Evolutionary conservation across 768 basidiomycete species (phyloP), one percentile per base, ranked within the genome.

Genomic region (Krasilnikovozyma curviuscula): DNA sequence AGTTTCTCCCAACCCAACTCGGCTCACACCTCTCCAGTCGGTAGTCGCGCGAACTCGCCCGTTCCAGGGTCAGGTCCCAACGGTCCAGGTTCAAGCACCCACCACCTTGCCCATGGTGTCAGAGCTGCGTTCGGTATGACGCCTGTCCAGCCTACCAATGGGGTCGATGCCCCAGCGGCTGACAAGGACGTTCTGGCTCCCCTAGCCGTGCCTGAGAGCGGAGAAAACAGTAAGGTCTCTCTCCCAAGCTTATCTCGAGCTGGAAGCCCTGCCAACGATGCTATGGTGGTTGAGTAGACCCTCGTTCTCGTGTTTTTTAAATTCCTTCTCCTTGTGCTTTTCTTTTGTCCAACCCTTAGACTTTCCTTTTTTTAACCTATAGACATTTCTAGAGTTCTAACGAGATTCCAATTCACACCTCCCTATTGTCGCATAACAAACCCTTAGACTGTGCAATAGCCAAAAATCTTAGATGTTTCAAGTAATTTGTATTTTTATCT

Each of bases 61-160:
- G 55, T 56, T 30, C 55, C 56, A 48, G 47, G 57, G 25, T 41
- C 54, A 30, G 48, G 56, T 37, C 32, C 48, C 29, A 25, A 44
- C n/a, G 10, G 49, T 40, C 24, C 56, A 54, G 21, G 55, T 61
- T 25, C 67, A 66, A 44, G 30, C 35, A 51, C 32, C 73, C 77
- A 74, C 50, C 76, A 81, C 58, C 73, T 89, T 31, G 83, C 81
- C 4, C 81, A 83, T 59, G 82, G 79, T 0, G 79, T 91, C 21
- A 76, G 82, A 32, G 70, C 78, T 28, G 86, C 85, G 40, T 93
- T 93, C 55, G 83, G 81, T 3, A 89, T 88, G 82, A 86, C 85
- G 6, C 83, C 83, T 0, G 83, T 85, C 32, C 72, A 72, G 44
- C 51, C 52, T 19, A 16, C 40, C 10, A 7, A 18, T n/a, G 7